Base-by-base conservation (phyloP, 176 grass and related monocot species). In the Paspalum notatum region DNA sequence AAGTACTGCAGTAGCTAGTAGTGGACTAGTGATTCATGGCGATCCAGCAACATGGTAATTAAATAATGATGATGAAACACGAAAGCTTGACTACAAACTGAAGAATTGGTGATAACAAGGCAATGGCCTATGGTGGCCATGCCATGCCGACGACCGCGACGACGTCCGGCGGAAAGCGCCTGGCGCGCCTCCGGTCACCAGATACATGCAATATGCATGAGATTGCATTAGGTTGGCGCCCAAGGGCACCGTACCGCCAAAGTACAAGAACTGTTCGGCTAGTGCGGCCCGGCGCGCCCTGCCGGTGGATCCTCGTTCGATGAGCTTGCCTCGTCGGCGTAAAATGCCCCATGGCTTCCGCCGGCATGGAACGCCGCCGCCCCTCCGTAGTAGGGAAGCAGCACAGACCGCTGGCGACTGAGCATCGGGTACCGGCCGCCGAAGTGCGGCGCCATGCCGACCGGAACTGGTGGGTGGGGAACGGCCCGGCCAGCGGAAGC, bases 301-400 rank as follows among this genome's bases (percentile, higher is more conserved):
- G 25, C 13, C 58, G 41, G 52, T 6, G 39, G 16, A 14, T 5
- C 47, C 2, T 43, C 62, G 27, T 6, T 86, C 50, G 79, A 79
- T 8, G 84, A 77, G 59, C 51, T 77, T 62, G 58, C 65, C 80
- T 80, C 53, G 12, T 82, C 59, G 37, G 3, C 67, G 45, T 20
- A 43, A 37, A 10, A 51, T 10, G 53, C 52, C 7, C 39, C 76
- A 4, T 20, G 21, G 9, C 26, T 45, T 37, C 65, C 42, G 10
- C 18, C 72, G 13, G 15, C 49, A 0, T 62, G 12, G 18, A 37
- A 49, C 6, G 13, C 18, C 44, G 26, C 32, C 32, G 25, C 60
- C 43, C 63, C 45, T 1, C 50, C 67, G 18, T 47, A 68, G 79
- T 16, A 79, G 17, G 16, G 20, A 62, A 16, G 18, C 52, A 83